phyloP scores from a whole-genome alignment of 2,329 filamentous ascomycete genomes.

The Epichloe typhina region DNA sequence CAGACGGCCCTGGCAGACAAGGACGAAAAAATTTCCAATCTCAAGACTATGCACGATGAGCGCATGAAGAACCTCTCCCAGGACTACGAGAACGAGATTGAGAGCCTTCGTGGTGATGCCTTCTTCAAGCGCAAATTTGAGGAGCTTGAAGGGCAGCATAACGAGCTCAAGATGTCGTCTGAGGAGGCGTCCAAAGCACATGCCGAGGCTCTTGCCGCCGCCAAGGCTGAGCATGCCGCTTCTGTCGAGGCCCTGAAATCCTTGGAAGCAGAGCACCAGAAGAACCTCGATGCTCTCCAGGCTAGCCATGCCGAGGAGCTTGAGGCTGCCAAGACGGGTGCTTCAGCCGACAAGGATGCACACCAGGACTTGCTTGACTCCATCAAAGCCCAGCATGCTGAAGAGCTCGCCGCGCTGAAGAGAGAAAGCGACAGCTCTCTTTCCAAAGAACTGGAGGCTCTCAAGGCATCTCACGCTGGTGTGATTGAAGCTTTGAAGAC shows the following conservation, averaged over 20 bases:
- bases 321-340: conserved; percentile 39
- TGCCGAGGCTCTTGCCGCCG: conserved; percentile 27
- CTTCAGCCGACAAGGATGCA: conserved; percentile 34
- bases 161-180: conserved; percentile 29
- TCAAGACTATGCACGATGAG: conserved; percentile 43
- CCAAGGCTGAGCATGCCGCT: conserved; percentile 29
- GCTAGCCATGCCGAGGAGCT: conserved; percentile 46
- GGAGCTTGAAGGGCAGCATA: conserved; percentile 44
- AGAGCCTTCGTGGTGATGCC: conserved; percentile 47
- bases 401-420: conserved; percentile 33
- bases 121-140: conserved; percentile 52
- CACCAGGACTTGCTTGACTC: conserved; percentile 37
- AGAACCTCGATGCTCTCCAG: conserved; percentile 40
- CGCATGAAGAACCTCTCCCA: conserved; percentile 45
- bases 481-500: conserved; percentile 29
- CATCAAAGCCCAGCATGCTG: conserved; percentile 41
- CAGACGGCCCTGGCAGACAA: conserved; percentile 33
- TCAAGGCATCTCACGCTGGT: conserved; percentile 31
- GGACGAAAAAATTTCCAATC: conserved; percentile 34
- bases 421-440: conserved; percentile 26
- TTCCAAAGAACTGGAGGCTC: conserved; percentile 26
- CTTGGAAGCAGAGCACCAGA: conserved; percentile 39
- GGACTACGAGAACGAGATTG: conserved; percentile 53
- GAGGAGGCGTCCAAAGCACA: conserved; percentile 25
- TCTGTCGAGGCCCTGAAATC: conserved; percentile 34